Evolutionary conservation across 768 basidiomycete genomes (phyloP).

Genomic region (Lentinula detonsa): DNA sequence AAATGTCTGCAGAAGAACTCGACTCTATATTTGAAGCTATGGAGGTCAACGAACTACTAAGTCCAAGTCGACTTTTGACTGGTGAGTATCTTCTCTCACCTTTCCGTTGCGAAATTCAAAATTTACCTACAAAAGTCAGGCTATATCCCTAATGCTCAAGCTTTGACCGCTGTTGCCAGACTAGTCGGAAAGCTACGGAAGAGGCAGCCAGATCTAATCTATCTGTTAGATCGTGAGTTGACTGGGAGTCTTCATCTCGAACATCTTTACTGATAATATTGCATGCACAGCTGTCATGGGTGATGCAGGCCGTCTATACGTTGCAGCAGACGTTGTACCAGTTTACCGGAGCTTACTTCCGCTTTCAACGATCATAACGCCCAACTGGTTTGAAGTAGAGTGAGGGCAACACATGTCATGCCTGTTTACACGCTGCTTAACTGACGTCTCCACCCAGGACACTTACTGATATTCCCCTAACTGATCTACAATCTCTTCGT

Average conservation of each 20-base stretch:
- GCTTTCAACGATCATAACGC: constrained; percentile 91
- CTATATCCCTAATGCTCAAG: constrained; percentile 83
- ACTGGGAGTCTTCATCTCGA: not conserved
- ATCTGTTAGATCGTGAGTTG: constrained; percentile 85
- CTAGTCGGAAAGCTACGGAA: constrained; percentile 57
- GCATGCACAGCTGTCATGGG: constrained; percentile 78
- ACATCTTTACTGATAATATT: not conserved
- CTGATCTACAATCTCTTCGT: constrained; percentile 59
- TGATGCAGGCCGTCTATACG: constrained; percentile 85
- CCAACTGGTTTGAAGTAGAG: constrained; percentile 99
- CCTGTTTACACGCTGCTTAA: not conserved
- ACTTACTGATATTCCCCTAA: constrained; percentile 67
- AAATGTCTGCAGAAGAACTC: constrained; percentile 75
- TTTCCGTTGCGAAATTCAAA: not conserved
- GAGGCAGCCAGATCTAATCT: constrained; percentile 58
- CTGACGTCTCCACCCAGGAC: constrained; percentile 38
- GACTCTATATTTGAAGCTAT: constrained; percentile 65
- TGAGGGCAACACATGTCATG: constrained; percentile 28
- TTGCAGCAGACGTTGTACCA: constrained; percentile 80
- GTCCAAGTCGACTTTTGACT: constrained; percentile 71
- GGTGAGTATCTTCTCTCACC: constrained; percentile 32
- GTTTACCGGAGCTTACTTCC: constrained; percentile 76
- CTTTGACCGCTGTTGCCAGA: constrained; percentile 59
- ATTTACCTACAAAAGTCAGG: constrained; percentile 34
- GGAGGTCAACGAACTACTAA: constrained; percentile 70